Conservation (phyloP, 345 rosid species). For the Populus pruinosa region DNA sequence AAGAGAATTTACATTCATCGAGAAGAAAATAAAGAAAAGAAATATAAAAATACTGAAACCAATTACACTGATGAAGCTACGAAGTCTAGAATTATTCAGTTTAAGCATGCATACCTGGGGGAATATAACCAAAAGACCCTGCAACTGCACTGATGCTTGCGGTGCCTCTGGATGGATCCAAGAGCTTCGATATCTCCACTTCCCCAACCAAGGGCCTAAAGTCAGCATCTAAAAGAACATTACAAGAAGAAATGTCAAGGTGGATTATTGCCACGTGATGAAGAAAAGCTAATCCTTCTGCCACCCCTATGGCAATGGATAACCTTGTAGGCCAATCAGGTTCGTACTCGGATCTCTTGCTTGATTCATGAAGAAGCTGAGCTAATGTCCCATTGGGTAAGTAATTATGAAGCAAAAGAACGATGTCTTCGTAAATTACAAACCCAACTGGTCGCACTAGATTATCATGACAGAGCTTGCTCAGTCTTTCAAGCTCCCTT, state of each 20-base stretch:
- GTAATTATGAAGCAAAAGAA: constrained; percentile 81
- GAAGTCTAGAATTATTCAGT: not conserved
- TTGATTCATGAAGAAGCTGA: constrained; percentile 72
- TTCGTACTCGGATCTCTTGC: constrained; percentile 59
- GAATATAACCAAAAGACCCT: constrained; percentile 38
- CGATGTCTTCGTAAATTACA: constrained; percentile 87
- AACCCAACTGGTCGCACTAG: constrained; percentile 77
- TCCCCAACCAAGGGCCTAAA: constrained; percentile 30
- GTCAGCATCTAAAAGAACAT: constrained; percentile 30
- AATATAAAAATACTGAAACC: too few species aligned
- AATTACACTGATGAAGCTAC: not conserved
- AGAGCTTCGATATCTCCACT: constrained; percentile 35
- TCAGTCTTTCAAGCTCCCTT: constrained; percentile 88
- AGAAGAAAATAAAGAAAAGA: not conserved
- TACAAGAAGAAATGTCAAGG: constrained; percentile 34
- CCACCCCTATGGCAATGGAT: constrained; percentile 31
- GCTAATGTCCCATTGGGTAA: constrained; percentile 75
- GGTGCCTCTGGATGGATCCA: constrained; percentile 36
- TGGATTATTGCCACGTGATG: constrained; percentile 33
- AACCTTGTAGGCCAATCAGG: constrained; percentile 45
- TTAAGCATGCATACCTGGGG: constrained; percentile 25
- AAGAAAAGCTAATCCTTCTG: constrained; percentile 33
- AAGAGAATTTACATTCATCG: too few species aligned
- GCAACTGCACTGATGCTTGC: constrained; percentile 43
- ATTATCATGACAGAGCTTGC: constrained; percentile 92